Base-by-base conservation (phyloP, 73 alveolate genomes). In the Tetrahymena elliotti region DNA sequence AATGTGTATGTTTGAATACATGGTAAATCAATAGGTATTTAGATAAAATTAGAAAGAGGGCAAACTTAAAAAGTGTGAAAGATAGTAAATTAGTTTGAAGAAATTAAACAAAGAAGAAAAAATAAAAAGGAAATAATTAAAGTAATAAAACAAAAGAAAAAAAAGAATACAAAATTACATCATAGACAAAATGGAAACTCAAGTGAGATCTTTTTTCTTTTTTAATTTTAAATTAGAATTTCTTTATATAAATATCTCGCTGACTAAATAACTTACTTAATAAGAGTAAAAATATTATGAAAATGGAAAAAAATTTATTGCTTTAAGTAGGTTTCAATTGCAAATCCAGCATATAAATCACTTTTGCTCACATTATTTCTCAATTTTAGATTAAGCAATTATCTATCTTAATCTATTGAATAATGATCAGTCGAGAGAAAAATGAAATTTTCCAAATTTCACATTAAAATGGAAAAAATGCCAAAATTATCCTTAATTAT, bases 401-500 rank as follows among this genome's bases (percentile, higher is more conserved):
- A 68, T 68, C 33, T 27, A 68, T 68, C 38, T 68, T 68, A 68
- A 4, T 27, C 88, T 37, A 88, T 88, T 88, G 94, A 68, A 68
- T 27, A 24, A 68, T 68, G 88, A 68, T 68, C 20, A 47, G 82
- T 47, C 35, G 84, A 3, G 35, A 54, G 36, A 39, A 54, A 93
- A 35, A 35, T 93, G 35, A 93, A 40, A 35, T 35, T 93, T 93
- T 68, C 38, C 88, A 37, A 93, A 52, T 41, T 33, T 31, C 16
- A 22, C 15, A 13, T 16, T 6, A 52, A 39, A 36, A 33, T 24
- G 40, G 33, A 38, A 93, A 52, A 52, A 33, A 2, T 31, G 12
- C 93, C 94, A 96, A 96, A 83, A 95, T 94, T 95, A 94, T 95
- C 82, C 94, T 13, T 22, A 38, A 54, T 93, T 24, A 1, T 22